Percentiles rank a stretch among this genome's conserved stretches.
Evolutionary conservation across 106 monocot species (phyloP).

Genomic region (Phalaenopsis equestris): DNA sequence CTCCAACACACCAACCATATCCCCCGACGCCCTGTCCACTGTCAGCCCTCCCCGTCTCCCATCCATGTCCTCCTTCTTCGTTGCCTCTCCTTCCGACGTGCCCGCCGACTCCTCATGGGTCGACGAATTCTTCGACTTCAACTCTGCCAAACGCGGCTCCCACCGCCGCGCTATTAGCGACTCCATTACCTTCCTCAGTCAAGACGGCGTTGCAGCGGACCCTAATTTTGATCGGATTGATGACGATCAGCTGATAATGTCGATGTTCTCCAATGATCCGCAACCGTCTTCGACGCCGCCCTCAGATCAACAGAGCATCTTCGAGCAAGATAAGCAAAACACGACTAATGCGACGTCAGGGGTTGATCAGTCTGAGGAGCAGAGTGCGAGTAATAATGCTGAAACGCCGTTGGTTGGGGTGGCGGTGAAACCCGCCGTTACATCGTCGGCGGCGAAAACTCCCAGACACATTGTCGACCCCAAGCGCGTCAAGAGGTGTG

Average conservation of each 20-base stretch:
- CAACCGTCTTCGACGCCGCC: slow-evolving; percentile 22
- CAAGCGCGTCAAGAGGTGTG: slow-evolving; percentile 78
- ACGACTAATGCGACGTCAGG: not conserved
- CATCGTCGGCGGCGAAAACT: not conserved
- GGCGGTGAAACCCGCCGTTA: not conserved
- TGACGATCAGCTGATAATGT: slow-evolving; percentile 72
- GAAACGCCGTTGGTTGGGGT: not conserved
- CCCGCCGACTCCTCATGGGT: slow-evolving; percentile 39
- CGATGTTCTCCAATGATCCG: slow-evolving; percentile 70
- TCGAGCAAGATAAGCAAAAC: slow-evolving; percentile 27
- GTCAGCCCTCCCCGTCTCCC: slow-evolving; percentile 12
- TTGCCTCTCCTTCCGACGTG: not conserved
- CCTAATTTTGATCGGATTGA: slow-evolving; percentile 67
- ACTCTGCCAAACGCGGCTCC: slow-evolving; percentile 45
- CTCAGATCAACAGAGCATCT: slow-evolving; percentile 36
- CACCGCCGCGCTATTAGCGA: slow-evolving; percentile 74
- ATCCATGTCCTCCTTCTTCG: slow-evolving; percentile 6
- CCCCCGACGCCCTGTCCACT: slow-evolving; percentile 23
- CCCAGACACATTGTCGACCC: slow-evolving; percentile 26
- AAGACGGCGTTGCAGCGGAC: slow-evolving; percentile 41
- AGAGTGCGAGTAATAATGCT: slow-evolving; percentile 28
- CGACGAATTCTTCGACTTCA: slow-evolving; percentile 88
- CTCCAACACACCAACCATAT: slow-evolving; percentile 20
- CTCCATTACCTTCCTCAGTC: slow-evolving; percentile 67
- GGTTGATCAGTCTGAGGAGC: slow-evolving; percentile 30